Percentiles rank a stretch among this genome's conserved stretches.
These are phyloP conservation scores for Aureobasidium musti DNA, from an alignment of 2,329 filamentous ascomycete genomes.

Conservation along the genomic window DNA sequence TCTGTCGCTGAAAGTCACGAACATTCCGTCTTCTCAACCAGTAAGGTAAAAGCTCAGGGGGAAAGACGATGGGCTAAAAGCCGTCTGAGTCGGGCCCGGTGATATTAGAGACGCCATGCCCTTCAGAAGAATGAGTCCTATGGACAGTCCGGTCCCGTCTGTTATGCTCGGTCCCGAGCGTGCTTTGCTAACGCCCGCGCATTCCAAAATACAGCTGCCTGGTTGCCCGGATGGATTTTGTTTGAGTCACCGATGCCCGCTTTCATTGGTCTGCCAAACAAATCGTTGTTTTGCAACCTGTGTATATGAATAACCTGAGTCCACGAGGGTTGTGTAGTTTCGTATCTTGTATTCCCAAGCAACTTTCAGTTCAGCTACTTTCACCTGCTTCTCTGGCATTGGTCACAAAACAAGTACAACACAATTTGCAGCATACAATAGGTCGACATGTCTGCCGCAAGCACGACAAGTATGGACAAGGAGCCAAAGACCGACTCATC, in stretches of 20 bases:
- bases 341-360: background rate
- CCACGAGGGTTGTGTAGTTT: background rate
- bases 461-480: conserved; percentile 1
- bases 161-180: conserved; percentile 21
- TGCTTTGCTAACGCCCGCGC: background rate
- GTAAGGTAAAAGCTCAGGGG: background rate
- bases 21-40: background rate
- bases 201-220: conserved; percentile 25
- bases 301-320: conserved; percentile 1
- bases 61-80: background rate
- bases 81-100: conserved; percentile 1
- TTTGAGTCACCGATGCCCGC: background rate
- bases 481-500: background rate
- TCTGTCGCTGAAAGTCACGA: background rate
- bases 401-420: background rate
- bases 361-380: background rate
- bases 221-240: conserved; percentile 15
- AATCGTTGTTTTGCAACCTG: background rate
- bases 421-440: background rate
- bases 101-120: background rate
- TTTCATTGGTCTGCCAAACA: background rate
- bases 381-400: background rate
- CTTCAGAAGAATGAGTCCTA: background rate
- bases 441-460: background rate
- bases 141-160: conserved; percentile 16